Conservation (phyloP, 2,329 filamentous ascomycete genomes). For the Leptographium flavum region DNA sequence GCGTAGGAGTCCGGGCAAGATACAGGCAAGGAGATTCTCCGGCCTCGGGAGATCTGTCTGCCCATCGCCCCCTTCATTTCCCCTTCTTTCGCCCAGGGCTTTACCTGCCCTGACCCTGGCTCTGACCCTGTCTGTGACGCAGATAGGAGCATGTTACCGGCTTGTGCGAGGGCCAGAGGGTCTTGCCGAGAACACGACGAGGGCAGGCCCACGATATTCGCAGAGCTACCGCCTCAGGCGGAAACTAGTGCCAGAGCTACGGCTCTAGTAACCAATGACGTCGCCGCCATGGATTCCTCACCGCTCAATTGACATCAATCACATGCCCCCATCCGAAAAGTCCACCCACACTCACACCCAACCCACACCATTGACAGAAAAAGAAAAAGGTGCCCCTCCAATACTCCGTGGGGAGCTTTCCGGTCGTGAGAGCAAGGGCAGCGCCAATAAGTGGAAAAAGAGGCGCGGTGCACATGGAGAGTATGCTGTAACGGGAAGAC, state of each 20-base stretch:
- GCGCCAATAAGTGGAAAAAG: background rate
- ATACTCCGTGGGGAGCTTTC: background rate
- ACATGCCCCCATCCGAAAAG: slow-evolving; percentile 1
- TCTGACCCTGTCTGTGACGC: background rate
- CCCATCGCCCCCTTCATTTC: background rate
- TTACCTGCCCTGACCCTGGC: background rate
- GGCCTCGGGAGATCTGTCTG: too few relatives aligned
- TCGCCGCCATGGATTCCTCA: background rate
- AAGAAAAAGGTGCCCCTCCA: background rate
- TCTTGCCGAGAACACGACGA: background rate
- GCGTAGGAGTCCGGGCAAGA: too few relatives aligned
- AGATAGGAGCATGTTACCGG: background rate
- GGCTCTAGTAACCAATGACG: slow-evolving; percentile 2
- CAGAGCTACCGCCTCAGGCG: background rate
- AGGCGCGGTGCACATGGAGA: background rate
- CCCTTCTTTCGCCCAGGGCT: background rate
- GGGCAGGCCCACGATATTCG: background rate
- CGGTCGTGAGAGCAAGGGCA: background rate
- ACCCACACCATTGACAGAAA: background rate
- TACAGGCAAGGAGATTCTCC: background rate
- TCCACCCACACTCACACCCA: background rate
- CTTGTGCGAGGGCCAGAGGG: background rate
- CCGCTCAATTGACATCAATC: slow-evolving; percentile 3
- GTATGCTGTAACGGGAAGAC: background rate
- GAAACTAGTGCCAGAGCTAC: background rate